phyloP scores from a whole-genome alignment of 768 basidiomycete genomes.

The Hypsizygus marmoreus region DNA sequence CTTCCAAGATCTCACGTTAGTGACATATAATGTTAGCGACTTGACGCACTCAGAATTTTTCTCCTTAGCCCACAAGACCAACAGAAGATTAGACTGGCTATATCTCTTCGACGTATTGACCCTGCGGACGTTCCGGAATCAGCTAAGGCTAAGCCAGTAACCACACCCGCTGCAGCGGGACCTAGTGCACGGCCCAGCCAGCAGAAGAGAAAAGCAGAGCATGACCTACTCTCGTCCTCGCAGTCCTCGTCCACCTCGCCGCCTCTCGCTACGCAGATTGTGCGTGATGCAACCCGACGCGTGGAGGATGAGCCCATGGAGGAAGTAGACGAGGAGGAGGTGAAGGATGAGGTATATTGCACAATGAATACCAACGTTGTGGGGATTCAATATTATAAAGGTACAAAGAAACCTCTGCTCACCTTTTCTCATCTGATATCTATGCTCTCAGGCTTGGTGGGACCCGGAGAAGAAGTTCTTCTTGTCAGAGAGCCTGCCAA shows the following conservation, averaged over 20 bases:
- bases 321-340: slow-evolving; percentile 47
- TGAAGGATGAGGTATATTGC: slow-evolving; percentile 69
- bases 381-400: slow-evolving; percentile 82
- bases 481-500: slow-evolving; percentile 70
- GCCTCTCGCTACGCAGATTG: background rate
- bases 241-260: slow-evolving; percentile 3
- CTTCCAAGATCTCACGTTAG: slow-evolving; percentile 54
- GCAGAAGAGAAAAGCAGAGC: slow-evolving; percentile 47
- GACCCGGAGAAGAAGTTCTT: slow-evolving; percentile 73
- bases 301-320: slow-evolving; percentile 45
- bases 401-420: slow-evolving; percentile 29
- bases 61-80: slow-evolving; percentile 57
- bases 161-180: slow-evolving; percentile 6
- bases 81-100: slow-evolving; percentile 59
- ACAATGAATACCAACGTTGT: slow-evolving; percentile 64
- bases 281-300: slow-evolving; percentile 15
- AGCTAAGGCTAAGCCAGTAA: slow-evolving; percentile 27
- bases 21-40: background rate
- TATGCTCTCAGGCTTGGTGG: slow-evolving; percentile 65
- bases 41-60: slow-evolving; percentile 1
- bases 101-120: slow-evolving; percentile 55
- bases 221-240: slow-evolving; percentile 20
- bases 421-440: slow-evolving; percentile 8
- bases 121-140: slow-evolving; percentile 55
- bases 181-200: slow-evolving; percentile 27